Percentiles rank a stretch among this genome's conserved stretches.
Conservation (phyloP, 768 basidiomycete genomes). For the Psilocybe cyanescens region DNA sequence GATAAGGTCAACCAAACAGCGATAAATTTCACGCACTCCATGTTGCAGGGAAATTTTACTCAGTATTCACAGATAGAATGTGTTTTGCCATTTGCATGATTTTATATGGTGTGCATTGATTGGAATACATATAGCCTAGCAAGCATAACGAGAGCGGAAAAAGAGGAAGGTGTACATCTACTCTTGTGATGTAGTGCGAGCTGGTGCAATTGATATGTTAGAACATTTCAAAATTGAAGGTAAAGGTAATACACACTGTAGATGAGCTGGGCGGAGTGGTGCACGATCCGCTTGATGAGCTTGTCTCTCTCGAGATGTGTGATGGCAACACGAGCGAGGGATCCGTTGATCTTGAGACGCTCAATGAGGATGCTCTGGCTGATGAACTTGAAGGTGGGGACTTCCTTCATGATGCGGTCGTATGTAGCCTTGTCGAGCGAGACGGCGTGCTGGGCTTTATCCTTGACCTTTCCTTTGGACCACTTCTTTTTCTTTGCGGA, state of each 20-base stretch:
- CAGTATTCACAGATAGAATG: constrained; percentile 13
- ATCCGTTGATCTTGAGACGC: constrained; percentile 96
- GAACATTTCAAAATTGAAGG: neutral
- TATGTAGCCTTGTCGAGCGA: constrained; percentile 90
- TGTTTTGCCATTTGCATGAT: constrained; percentile 32
- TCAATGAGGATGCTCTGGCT: constrained; percentile 98
- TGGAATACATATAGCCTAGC: constrained; percentile 39
- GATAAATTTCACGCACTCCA: neutral
- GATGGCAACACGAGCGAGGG: constrained; percentile 90
- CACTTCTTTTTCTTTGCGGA: constrained; percentile 99
- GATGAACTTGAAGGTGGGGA: constrained; percentile 99
- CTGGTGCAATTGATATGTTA: constrained; percentile 26
- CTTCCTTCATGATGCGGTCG: constrained; percentile 97
- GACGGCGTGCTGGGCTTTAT: constrained; percentile 98
- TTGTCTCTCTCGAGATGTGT: constrained; percentile 92
- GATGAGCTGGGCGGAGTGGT: constrained; percentile 92
- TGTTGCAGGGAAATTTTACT: constrained; percentile 3
- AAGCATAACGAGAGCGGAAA: constrained; percentile 32
- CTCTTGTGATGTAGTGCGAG: constrained; percentile 55
- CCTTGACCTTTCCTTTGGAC: constrained; percentile 99
- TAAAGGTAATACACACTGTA: constrained; percentile 68
- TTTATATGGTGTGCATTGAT: constrained; percentile 36
- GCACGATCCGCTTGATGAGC: constrained; percentile 93
- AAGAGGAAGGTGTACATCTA: constrained; percentile 32
- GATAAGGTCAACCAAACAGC: neutral